Evolutionary conservation across 176 grass and related monocot species (phyloP).

Genomic region (Chrysopogon serrulatus): DNA sequence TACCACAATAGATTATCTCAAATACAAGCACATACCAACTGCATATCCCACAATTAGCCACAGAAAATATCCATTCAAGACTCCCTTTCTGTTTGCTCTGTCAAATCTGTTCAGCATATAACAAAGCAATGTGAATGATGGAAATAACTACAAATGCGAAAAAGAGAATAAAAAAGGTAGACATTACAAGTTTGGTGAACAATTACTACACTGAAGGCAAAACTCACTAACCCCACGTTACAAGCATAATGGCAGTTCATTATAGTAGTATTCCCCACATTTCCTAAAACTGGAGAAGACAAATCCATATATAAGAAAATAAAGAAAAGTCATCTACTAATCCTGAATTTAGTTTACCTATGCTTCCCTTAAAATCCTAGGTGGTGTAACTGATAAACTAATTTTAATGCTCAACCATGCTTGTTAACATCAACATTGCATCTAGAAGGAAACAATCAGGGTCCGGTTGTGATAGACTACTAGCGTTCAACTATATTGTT

Average conservation of each 20-base stretch:
- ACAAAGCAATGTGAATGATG: not conserved
- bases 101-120: conserved; percentile 62
- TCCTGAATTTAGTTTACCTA: not conserved
- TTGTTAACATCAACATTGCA: not conserved
- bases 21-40: conserved; percentile 52
- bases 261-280: not conserved
- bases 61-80: conserved; percentile 87
- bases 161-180: not conserved
- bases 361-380: not conserved
- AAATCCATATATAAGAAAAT: not conserved
- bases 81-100: conserved; percentile 64
- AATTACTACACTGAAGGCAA: not conserved
- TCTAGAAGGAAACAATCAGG: not conserved
- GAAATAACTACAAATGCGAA: not conserved
- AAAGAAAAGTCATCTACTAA: not conserved
- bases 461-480: not conserved
- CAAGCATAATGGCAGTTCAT: not conserved
- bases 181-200: not conserved
- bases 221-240: not conserved
- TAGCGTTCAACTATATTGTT: not conserved
- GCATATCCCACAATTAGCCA: conserved; percentile 86
- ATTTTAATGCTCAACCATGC: not conserved
- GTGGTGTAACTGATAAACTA: not conserved
- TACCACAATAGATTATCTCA: not conserved
- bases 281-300: not conserved